These are phyloP conservation scores for Fusarium decemcellulare DNA, from an alignment of 2,329 filamentous ascomycete species.

Conservation along the genomic window DNA sequence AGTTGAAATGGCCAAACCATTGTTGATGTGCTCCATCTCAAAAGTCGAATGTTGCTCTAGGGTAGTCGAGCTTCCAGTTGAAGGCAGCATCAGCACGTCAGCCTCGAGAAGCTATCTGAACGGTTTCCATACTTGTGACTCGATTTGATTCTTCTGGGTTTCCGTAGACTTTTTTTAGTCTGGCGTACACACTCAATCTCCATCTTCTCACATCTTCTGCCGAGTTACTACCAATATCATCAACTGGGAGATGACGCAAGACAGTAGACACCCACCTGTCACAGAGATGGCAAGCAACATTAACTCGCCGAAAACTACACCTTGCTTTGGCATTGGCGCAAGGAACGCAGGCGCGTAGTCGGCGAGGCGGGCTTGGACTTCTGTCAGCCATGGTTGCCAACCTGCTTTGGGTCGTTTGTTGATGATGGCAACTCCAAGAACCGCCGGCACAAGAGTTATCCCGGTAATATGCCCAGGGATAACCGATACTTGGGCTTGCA, in stretches of 20 bases:
- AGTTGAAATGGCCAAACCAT: neutral
- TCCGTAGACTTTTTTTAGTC: slow-evolving; percentile 48
- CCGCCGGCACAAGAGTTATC: neutral
- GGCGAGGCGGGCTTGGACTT: slow-evolving; percentile 46
- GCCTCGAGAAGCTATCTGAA: neutral
- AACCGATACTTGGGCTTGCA: too few relatives aligned
- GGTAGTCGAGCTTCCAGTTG: neutral
- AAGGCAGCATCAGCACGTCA: neutral
- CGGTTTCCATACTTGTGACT: slow-evolving; percentile 40
- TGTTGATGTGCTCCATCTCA: neutral
- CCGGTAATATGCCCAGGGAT: too few relatives aligned
- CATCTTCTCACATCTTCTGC: slow-evolving; percentile 44
- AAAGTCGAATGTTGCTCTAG: neutral
- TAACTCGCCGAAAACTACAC: slow-evolving; percentile 47
- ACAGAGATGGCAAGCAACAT: slow-evolving; percentile 43
- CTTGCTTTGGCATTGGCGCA: slow-evolving; percentile 48
- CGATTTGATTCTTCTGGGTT: slow-evolving; percentile 48
- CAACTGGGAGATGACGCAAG: neutral
- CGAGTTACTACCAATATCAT: neutral
- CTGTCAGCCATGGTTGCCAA: slow-evolving; percentile 29
- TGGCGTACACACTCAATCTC: slow-evolving; percentile 48
- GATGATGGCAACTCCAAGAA: neutral
- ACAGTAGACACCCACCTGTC: slow-evolving; percentile 41
- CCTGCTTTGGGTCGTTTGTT: too few relatives aligned
- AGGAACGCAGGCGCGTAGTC: slow-evolving; percentile 49